Evolutionary conservation across 768 basidiomycete species (phyloP).

Genomic region (Tephrocybe sp.): DNA sequence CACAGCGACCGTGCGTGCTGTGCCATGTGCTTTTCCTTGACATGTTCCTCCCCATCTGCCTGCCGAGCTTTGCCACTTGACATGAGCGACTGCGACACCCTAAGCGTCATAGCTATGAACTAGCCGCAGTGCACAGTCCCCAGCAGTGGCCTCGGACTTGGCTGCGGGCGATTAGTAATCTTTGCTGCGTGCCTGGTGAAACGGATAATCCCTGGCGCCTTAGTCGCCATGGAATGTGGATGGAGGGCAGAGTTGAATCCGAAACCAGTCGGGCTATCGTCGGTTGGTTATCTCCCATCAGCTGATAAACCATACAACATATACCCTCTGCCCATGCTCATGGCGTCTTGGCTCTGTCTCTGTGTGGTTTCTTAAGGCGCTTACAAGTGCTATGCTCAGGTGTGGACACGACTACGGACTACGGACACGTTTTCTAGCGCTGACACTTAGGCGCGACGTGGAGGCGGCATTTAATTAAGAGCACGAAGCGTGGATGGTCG

Average conservation of each 20-base stretch:
- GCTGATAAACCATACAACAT: neutral
- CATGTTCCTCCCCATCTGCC: neutral
- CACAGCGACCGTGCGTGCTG: neutral
- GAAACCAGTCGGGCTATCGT: conserved; percentile 9
- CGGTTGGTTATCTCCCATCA: conserved; percentile 3
- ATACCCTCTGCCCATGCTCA: conserved; percentile 12
- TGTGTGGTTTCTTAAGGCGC: no score
- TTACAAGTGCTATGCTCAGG: neutral
- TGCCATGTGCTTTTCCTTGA: neutral
- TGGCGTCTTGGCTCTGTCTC: neutral
- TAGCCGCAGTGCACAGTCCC: neutral
- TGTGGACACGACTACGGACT: neutral
- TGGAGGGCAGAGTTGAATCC: no score
- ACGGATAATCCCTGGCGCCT: neutral
- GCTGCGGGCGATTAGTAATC: neutral
- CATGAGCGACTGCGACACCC: neutral
- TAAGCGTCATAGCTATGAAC: neutral
- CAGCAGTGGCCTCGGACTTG: neutral
- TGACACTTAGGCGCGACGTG: neutral
- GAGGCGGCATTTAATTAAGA: neutral
- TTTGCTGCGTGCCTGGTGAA: neutral
- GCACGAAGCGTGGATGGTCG: conserved; percentile 6
- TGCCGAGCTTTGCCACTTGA: neutral
- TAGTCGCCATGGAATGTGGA: neutral
- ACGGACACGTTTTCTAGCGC: conserved; percentile 2